Evolutionary conservation across 768 basidiomycete genomes (phyloP).

Genomic region (Brasilioporus rufonigricans): DNA sequence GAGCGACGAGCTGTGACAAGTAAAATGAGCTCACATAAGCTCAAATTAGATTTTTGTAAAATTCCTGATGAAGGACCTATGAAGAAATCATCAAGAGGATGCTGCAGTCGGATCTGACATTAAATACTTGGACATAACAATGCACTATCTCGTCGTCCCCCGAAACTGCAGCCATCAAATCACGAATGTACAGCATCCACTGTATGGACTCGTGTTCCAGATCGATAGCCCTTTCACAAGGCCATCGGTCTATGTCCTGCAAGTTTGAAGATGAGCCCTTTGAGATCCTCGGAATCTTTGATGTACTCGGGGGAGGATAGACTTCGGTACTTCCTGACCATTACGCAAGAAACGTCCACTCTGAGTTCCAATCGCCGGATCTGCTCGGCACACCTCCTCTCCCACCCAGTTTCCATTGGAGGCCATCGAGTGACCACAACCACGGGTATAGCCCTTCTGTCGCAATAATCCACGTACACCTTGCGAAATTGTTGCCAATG

Average conservation of each 20-base stretch:
- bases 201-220: no score
- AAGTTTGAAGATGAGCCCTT: constrained; percentile 7
- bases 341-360: constrained; percentile 1
- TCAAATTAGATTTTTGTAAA: no score
- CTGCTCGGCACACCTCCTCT: constrained; percentile 10
- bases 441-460: constrained; percentile 17
- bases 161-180: no score
- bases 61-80: no score
- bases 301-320: constrained; percentile 8
- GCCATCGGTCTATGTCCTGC: background rate
- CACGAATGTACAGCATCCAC: no score
- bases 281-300: constrained; percentile 17
- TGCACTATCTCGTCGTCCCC: no score
- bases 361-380: constrained; percentile 11
- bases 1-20: no score
- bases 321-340: constrained; percentile 12
- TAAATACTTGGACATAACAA: no score
- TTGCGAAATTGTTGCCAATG: constrained; percentile 23
- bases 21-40: no score
- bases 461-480: constrained; percentile 26
- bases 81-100: no score
- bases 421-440: constrained; percentile 20
- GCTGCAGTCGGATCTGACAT: no score
- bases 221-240: background rate
- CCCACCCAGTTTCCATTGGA: constrained; percentile 3